Evolutionary conservation across 768 basidiomycete genomes (phyloP).

Genomic region (Ramaria sp.): DNA sequence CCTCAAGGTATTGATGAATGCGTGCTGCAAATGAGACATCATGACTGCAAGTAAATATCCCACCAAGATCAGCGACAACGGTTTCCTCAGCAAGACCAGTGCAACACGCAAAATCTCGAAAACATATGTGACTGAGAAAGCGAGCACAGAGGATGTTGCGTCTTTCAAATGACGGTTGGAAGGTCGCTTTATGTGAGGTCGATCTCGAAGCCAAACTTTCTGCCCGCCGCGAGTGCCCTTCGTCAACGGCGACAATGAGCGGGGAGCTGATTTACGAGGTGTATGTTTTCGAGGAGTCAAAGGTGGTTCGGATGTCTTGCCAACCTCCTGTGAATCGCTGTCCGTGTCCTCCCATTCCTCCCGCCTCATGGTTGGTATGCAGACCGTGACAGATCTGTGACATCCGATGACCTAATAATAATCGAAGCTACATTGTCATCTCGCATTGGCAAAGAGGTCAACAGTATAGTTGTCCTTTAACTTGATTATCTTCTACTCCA

Average conservation of each 20-base stretch:
- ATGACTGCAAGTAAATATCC: conserved; percentile 39
- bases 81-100: conserved; percentile 39
- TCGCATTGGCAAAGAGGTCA: too few species aligned
- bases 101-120: conserved; percentile 38
- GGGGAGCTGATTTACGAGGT: neutral
- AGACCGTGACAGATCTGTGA: too few species aligned
- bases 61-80: conserved; percentile 43
- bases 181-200: neutral
- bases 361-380: too few species aligned
- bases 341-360: neutral
- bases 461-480: too few species aligned
- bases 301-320: neutral
- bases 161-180: neutral
- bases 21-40: conserved; percentile 27
- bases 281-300: neutral
- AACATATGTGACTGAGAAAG: conserved; percentile 26
- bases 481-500: too few species aligned
- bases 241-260: neutral
- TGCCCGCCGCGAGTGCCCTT: neutral
- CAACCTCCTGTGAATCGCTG: neutral
- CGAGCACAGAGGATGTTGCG: neutral
- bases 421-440: too few species aligned
- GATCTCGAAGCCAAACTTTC: neutral
- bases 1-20: conserved; percentile 22
- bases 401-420: too few species aligned